Conservation (phyloP, 164 flowering plant genomes). For the Umbilicus rupestris region DNA sequence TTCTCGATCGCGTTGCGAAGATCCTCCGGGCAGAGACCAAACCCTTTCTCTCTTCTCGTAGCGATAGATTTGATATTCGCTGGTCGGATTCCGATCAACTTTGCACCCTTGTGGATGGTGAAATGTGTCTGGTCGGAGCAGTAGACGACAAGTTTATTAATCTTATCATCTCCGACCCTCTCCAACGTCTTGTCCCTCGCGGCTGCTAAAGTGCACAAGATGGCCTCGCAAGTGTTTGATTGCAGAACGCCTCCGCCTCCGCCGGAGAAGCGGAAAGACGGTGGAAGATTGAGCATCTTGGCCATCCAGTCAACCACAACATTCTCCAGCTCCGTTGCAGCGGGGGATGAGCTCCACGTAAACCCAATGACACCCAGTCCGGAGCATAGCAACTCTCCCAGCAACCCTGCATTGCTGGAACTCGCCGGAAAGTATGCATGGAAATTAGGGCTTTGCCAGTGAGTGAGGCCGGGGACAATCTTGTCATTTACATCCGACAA, state of each 20-base stretch:
- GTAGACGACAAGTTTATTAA: constrained; percentile 14
- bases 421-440: constrained; percentile 16
- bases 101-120: constrained; percentile 15
- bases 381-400: constrained; percentile 21
- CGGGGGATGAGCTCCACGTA: constrained; percentile 23
- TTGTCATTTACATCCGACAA: background rate
- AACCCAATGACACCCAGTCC: constrained; percentile 20
- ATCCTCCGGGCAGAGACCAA: background rate
- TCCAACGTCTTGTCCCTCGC: constrained; percentile 14
- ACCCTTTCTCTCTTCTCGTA: constrained; percentile 1
- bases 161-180: constrained; percentile 5
- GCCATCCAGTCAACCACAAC: constrained; percentile 18
- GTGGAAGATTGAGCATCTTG: constrained; percentile 15
- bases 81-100: constrained; percentile 14
- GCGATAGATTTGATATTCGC: constrained; percentile 7
- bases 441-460: constrained; percentile 24
- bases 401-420: constrained; percentile 17
- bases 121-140: constrained; percentile 18
- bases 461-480: constrained; percentile 19
- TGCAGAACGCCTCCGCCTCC: constrained; percentile 16
- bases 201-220: constrained; percentile 14
- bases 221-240: constrained; percentile 17
- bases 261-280: constrained; percentile 14
- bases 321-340: constrained; percentile 18
- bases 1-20: background rate